phyloP scores from a whole-genome alignment of 2,329 filamentous ascomycete genomes.

The Sclerotinia spermophila region DNA sequence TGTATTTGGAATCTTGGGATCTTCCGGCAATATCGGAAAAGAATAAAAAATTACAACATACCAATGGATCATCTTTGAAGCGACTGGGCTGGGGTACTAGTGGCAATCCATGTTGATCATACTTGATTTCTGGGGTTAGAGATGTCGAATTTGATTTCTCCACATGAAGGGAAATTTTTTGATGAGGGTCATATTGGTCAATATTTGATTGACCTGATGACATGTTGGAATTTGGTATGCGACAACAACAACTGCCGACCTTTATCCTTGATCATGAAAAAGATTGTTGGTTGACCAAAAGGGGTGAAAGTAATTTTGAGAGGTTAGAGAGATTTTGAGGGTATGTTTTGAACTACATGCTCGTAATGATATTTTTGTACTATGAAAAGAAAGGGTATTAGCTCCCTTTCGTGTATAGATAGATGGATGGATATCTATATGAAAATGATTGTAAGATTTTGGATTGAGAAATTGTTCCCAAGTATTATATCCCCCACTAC shows the following conservation, averaged over 20 bases:
- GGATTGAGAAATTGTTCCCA: not conserved
- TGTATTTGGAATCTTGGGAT: not conserved
- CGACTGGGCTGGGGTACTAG: constrained; percentile 34
- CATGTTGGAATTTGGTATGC: not conserved
- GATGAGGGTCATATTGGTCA: constrained; percentile 9
- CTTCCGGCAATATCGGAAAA: not conserved
- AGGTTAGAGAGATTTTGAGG: not conserved
- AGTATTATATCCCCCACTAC: not conserved
- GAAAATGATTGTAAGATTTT: no score
- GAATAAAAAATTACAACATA: constrained; percentile 20
- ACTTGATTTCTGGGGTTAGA: constrained; percentile 20
- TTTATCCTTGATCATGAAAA: not conserved
- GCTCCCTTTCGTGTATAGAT: not conserved
- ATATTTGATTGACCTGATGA: constrained; percentile 2
- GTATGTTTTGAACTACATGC: not conserved
- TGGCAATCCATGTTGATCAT: constrained; percentile 31
- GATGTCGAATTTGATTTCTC: constrained; percentile 16
- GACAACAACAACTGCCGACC: not conserved
- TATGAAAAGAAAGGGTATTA: constrained; percentile 1
- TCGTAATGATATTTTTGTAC: not conserved
- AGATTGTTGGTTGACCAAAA: not conserved
- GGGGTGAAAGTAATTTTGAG: not conserved
- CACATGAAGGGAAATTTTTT: constrained; percentile 11
- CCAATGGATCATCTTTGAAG: constrained; percentile 36
- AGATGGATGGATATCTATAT: not conserved